Evolutionary conservation across 345 rosid species (phyloP), one percentile per base, ranked within the genome.

Genomic region (Eucalyptus fibrosa): DNA sequence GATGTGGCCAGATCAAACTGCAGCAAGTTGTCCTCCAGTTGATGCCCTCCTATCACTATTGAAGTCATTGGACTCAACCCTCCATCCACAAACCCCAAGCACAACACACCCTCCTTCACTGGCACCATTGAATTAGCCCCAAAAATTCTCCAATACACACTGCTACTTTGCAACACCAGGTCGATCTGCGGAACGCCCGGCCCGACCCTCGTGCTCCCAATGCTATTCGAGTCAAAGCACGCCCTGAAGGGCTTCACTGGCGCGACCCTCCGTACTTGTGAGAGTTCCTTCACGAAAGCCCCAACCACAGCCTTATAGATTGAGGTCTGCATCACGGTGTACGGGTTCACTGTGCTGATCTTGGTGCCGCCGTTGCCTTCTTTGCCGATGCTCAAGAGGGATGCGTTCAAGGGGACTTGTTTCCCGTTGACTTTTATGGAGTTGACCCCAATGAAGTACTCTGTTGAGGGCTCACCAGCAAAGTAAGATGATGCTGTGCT

Each of bases 291-390:
- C 26, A 93, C 86, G 49, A 94, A 95, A 9, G 95, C 94, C 7
- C 89, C 87, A 0, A 92, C 92, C 28, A 95, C 93, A 11, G 96
- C 97, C 1, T 90, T 90, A 89, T 83, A 95, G 80, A 96, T 95
- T 7, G 97, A 93, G 6, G 92, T 87, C 86, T 95, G 93, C 90
- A 96, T 13, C 50, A 93, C 92, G 1, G 97, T 95, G 94, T 95
- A 95, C 2, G 97, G 96, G 17, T 95, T 37, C 62, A 95, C 96
- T 1, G 97, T 93, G 94, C 97, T 96, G 89, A 97, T 91, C 88
- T 95, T 95, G n/a, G 98, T 97, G 49, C 97, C 97, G 3, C 96
- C 97, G 6, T 86, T 24, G 53, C 97, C 96, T 56, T 90, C 60
- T 19, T 88, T 89, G 47, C 15, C 59, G 55, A 94, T 92, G 28